phyloP scores from a whole-genome alignment of 1,284 basidiomycete species.

The Athelia psychrophila region DNA sequence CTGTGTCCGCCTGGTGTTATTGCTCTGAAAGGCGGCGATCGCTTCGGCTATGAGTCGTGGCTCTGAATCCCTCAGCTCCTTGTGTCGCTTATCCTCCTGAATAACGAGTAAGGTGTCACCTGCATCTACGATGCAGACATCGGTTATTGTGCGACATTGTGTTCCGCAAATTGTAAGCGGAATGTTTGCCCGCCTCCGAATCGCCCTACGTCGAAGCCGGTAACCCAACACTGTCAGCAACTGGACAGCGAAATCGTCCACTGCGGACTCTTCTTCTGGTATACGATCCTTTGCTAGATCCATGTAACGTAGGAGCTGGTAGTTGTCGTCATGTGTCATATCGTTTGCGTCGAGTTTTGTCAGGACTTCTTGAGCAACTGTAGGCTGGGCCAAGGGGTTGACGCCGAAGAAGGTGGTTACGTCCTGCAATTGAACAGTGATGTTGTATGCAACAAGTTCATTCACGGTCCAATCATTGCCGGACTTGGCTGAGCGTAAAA shows the following conservation, averaged over 20 bases:
- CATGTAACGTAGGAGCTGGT: conserved; percentile 18
- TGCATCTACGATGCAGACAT: conserved; percentile 30
- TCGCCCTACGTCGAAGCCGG: conserved; percentile 16
- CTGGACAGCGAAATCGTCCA: conserved; percentile 28
- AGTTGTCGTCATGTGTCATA: conserved; percentile 16
- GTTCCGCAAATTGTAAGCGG: conserved; percentile 23
- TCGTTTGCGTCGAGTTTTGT: conserved; percentile 11
- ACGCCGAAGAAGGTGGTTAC: conserved; percentile 23
- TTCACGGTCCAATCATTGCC: conserved; percentile 25
- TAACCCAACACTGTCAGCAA: conserved; percentile 28
- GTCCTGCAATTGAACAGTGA: conserved; percentile 16
- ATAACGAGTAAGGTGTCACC: conserved; percentile 29
- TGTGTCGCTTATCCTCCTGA: conserved; percentile 25
- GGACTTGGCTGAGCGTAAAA: conserved; percentile 23
- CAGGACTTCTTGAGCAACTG: conserved; percentile 21
- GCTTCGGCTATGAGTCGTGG: conserved; percentile 33
- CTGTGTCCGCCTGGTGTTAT: conserved; percentile 18
- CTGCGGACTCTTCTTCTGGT: conserved; percentile 20
- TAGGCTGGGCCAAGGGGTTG: conserved; percentile 13
- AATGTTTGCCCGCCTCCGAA: conserved; percentile 19
- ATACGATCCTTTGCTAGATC: conserved; percentile 22
- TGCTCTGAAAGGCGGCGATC: conserved; percentile 31
- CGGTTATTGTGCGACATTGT: conserved; percentile 20
- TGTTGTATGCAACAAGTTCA: conserved; percentile 26
- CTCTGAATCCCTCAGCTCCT: conserved; percentile 15